Conservation (phyloP, 2,329 filamentous ascomycete species). For the Epichloe gansuensis region DNA sequence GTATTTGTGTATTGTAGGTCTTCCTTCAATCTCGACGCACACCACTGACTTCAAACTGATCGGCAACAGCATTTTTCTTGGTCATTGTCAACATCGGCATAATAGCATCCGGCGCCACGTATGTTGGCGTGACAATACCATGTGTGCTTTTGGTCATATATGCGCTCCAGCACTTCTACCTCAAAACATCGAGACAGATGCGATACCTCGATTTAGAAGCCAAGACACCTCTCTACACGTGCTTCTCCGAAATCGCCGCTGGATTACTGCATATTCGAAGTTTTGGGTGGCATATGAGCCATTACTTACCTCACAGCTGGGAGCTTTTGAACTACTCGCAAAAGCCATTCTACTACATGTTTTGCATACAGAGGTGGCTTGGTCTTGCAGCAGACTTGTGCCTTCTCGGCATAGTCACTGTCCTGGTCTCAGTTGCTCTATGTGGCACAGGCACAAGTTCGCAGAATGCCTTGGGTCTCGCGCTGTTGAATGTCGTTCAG, state of each 20-base stretch:
- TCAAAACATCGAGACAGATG: slow-evolving; percentile 19
- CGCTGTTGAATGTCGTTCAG: not conserved
- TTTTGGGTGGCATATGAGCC: slow-evolving; percentile 13
- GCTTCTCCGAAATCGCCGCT: slow-evolving; percentile 13
- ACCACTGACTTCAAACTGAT: not conserved
- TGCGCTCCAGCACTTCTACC: slow-evolving; percentile 15
- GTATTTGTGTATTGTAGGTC: not conserved
- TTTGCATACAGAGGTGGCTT: slow-evolving; percentile 37
- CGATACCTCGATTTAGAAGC: slow-evolving; percentile 17
- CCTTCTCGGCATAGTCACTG: slow-evolving; percentile 31
- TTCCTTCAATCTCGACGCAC: not conserved
- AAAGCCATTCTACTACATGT: slow-evolving; percentile 27
- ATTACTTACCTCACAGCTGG: slow-evolving; percentile 9
- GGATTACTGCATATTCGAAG: slow-evolving; percentile 20
- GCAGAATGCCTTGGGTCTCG: slow-evolving; percentile 1
- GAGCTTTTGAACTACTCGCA: slow-evolving; percentile 22
- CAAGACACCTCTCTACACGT: slow-evolving; percentile 16
- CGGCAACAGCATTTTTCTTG: not conserved
- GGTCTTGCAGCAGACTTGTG: slow-evolving; percentile 33
- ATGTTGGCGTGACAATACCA: slow-evolving; percentile 34
- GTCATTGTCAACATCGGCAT: not conserved
- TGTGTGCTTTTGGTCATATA: slow-evolving; percentile 21
- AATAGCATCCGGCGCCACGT: slow-evolving; percentile 31
- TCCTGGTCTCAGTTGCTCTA: slow-evolving; percentile 30
- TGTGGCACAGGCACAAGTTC: slow-evolving; percentile 14